Percentiles rank a stretch among this genome's conserved stretches.
Conservation (phyloP, 1,284 basidiomycete species). For the Crepidotus sp. region DNA sequence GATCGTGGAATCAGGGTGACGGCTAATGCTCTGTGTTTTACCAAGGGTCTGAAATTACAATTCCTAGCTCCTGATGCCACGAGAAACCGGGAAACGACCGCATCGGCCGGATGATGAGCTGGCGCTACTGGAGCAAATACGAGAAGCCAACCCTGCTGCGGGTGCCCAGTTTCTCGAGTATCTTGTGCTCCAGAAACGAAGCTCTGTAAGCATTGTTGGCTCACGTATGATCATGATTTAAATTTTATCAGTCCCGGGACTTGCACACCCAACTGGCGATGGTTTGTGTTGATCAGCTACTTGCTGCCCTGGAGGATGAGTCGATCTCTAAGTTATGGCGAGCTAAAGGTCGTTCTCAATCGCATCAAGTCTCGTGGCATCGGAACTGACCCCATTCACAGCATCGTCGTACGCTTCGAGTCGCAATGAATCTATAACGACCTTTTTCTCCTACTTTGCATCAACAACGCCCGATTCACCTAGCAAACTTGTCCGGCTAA, state of each 20-base stretch:
- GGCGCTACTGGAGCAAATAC: constrained; percentile 45
- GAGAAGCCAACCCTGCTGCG: constrained; percentile 44
- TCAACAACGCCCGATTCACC: constrained; percentile 68
- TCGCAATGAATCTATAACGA: constrained; percentile 16
- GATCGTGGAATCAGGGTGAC: constrained; percentile 65
- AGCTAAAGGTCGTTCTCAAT: constrained; percentile 49
- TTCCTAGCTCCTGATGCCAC: constrained; percentile 47
- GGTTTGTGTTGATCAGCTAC: constrained; percentile 46
- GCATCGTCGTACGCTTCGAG: constrained; percentile 5
- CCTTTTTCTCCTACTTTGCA: constrained; percentile 56
- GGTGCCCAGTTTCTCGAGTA: constrained; percentile 73
- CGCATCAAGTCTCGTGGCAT: not conserved
- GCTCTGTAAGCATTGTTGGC: constrained; percentile 34
- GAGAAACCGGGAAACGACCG: constrained; percentile 39
- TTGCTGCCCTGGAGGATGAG: constrained; percentile 41
- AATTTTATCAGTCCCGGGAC: constrained; percentile 37
- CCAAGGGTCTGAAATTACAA: constrained; percentile 1
- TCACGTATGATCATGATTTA: constrained; percentile 5
- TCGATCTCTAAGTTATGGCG: constrained; percentile 55
- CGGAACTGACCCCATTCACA: not conserved
- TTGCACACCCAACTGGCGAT: constrained; percentile 54
- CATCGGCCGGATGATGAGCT: constrained; percentile 51
- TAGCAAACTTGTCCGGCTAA: constrained; percentile 65
- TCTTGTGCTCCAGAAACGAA: constrained; percentile 64
- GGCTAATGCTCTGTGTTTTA: not conserved